phyloP scores from a whole-genome alignment of 169 alveolate genomes.

The Babesia bigemina region DNA sequence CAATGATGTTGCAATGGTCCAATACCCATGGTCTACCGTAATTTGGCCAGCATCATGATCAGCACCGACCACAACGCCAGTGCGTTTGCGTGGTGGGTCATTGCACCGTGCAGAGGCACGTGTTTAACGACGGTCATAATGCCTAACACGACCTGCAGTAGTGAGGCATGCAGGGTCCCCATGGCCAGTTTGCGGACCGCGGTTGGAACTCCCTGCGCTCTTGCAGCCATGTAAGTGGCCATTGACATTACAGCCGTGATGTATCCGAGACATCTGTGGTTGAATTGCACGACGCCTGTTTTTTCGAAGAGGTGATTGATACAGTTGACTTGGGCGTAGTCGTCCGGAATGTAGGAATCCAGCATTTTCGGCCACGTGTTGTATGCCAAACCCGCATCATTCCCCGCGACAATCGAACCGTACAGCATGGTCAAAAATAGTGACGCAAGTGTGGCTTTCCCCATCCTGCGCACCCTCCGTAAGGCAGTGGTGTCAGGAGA shows the following conservation, averaged over 20 bases:
- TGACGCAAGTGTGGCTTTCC: conserved; percentile 22
- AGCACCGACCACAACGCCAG: conserved; percentile 72
- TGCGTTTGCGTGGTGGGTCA: conserved; percentile 78
- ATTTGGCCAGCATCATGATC: conserved; percentile 44
- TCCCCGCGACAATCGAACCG: conserved; percentile 88
- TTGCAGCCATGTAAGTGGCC: conserved; percentile 39
- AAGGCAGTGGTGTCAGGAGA: not conserved
- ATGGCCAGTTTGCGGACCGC: conserved; percentile 57
- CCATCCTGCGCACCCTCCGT: conserved; percentile 18
- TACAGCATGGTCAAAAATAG: conserved; percentile 66
- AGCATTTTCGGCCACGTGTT: conserved; percentile 89
- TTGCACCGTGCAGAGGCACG: conserved; percentile 76
- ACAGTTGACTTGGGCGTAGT: conserved; percentile 53
- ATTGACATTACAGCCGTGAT: conserved; percentile 50
- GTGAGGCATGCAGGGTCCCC: conserved; percentile 69
- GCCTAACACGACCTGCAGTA: conserved; percentile 74
- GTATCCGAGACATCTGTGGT: conserved; percentile 84
- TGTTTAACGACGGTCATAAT: conserved; percentile 67
- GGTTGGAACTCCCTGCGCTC: conserved; percentile 40
- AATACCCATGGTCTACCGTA: too few relatives aligned
- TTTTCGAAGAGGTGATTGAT: conserved; percentile 74
- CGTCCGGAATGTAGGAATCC: conserved; percentile 79
- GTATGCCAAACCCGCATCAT: conserved; percentile 83
- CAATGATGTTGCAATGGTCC: too few relatives aligned
- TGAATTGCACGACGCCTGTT: conserved; percentile 82